A percentile compares a stretch with the other conserved stretches of the same genome.
Evolutionary conservation across 495 filamentous ascomycete genomes (phyloP).

Genomic region (Neurospora discreta): DNA sequence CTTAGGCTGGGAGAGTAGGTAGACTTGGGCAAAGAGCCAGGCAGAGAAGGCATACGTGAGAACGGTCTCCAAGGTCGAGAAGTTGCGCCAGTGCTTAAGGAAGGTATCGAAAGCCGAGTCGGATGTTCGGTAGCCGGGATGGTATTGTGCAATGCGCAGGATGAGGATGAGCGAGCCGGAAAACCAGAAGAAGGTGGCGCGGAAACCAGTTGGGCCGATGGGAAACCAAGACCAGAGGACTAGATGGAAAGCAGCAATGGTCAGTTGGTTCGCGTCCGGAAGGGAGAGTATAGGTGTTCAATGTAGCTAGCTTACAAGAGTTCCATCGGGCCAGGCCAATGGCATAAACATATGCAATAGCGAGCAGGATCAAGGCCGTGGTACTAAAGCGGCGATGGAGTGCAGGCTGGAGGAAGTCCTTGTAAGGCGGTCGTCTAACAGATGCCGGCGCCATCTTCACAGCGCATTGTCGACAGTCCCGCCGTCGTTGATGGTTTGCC

Average conservation of each 20-base stretch:
- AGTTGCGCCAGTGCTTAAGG: conserved; percentile 37
- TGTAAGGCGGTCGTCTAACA: conserved; percentile 47
- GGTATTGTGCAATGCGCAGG: conserved; percentile 77
- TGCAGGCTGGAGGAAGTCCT: conserved; percentile 82
- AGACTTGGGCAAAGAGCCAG: conserved; percentile 71
- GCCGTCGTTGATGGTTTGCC: not conserved
- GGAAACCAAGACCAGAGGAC: conserved; percentile 84
- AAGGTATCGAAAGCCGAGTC: conserved; percentile 55
- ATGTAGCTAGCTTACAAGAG: conserved; percentile 45
- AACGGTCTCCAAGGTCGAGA: conserved; percentile 54
- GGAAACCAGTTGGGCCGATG: conserved; percentile 60
- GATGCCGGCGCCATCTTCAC: conserved; percentile 30
- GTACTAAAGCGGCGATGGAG: conserved; percentile 77
- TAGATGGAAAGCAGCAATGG: conserved; percentile 20
- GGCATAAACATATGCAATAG: conserved; percentile 64
- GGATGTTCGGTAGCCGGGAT: conserved; percentile 62
- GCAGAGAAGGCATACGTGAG: conserved; percentile 68
- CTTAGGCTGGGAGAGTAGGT: conserved; percentile 63
- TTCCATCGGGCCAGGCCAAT: conserved; percentile 59
- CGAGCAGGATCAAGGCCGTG: conserved; percentile 53
- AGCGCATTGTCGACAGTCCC: conserved; percentile 22
- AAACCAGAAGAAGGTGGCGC: conserved; percentile 66
- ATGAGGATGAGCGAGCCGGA: conserved; percentile 57
- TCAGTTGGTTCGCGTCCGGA: conserved; percentile 5
- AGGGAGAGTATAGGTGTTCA: too few species aligned